These are phyloP conservation scores for Pyrenophora graminea DNA, from an alignment of 2,329 filamentous ascomycete species.

Conservation along the genomic window DNA sequence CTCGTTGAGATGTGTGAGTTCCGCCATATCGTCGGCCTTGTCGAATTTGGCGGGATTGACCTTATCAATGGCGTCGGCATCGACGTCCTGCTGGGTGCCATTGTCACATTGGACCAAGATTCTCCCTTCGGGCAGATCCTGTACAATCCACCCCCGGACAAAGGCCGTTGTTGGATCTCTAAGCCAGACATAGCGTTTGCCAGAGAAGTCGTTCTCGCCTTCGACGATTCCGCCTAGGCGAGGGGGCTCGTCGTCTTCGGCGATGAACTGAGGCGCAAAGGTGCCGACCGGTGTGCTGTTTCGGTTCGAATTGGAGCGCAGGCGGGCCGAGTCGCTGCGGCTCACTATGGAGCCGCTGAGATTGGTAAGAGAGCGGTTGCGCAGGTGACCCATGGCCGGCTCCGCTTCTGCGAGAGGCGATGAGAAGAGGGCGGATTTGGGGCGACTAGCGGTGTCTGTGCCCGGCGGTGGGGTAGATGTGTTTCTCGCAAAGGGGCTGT, in stretches of 20 bases:
- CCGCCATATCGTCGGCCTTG: slow-evolving; percentile 99
- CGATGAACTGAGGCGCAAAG: slow-evolving; percentile 95
- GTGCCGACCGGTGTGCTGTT: slow-evolving; percentile 73
- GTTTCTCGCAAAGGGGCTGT: slow-evolving; percentile 76
- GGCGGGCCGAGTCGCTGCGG: slow-evolving; percentile 43
- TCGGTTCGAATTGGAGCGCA: slow-evolving; percentile 66
- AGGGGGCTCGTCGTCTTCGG: slow-evolving; percentile 69
- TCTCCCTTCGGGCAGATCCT: slow-evolving; percentile 71
- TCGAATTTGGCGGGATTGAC: slow-evolving; percentile 99
- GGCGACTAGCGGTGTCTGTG: slow-evolving; percentile 55
- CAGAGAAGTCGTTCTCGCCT: slow-evolving; percentile 98
- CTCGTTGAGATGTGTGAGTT: slow-evolving; percentile 96
- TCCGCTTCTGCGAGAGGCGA: slow-evolving; percentile 57
- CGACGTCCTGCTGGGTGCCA: slow-evolving; percentile 89
- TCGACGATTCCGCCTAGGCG: slow-evolving; percentile 73
- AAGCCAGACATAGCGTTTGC: slow-evolving; percentile 97
- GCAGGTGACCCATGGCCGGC: slow-evolving; percentile 60
- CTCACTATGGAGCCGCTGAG: slow-evolving; percentile 46
- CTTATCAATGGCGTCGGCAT: slow-evolving; percentile 89
- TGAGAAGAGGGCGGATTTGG: slow-evolving; percentile 75
- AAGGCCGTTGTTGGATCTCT: slow-evolving; percentile 86
- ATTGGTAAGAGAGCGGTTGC: slow-evolving; percentile 68
- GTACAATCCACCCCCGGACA: slow-evolving; percentile 87
- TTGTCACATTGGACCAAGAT: slow-evolving; percentile 92
- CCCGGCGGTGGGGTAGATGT: slow-evolving; percentile 66